Conservation (phyloP, 805 yeast species). For the Metschnikowia aberdeeniae region DNA sequence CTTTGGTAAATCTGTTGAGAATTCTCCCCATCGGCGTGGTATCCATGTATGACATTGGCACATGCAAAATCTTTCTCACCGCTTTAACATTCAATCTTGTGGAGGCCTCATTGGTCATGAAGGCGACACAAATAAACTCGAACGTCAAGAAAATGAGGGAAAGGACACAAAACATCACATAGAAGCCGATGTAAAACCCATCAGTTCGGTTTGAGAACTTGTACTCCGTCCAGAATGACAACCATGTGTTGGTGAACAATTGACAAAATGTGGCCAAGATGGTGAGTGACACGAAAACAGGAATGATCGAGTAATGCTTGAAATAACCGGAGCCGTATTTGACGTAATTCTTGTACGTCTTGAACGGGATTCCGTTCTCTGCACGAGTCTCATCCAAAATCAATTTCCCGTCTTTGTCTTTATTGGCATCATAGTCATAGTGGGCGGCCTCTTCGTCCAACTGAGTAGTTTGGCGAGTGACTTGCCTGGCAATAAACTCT, state of each 20-base stretch:
- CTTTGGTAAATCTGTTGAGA: conserved; percentile 81
- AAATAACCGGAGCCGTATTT: conserved; percentile 27
- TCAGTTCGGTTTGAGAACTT: conserved; percentile 45
- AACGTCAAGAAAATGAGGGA: conserved; percentile 40
- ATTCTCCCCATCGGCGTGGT: conserved; percentile 86
- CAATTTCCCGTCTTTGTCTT: conserved; percentile 16
- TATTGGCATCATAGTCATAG: conserved; percentile 26
- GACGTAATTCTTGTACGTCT: conserved; percentile 32
- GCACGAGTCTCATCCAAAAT: conserved; percentile 14
- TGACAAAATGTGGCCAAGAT: conserved; percentile 46
- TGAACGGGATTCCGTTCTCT: conserved; percentile 24
- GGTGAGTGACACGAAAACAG: conserved; percentile 17
- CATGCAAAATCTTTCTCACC: conserved; percentile 54
- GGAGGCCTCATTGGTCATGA: conserved; percentile 51
- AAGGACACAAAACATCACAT: conserved; percentile 56
- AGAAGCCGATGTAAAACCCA: conserved; percentile 70
- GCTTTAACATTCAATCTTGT: conserved; percentile 60
- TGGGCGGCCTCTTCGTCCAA: conserved; percentile 32
- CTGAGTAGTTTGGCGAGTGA: conserved; percentile 18
- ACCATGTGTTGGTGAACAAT: conserved; percentile 69
- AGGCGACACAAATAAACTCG: conserved; percentile 46
- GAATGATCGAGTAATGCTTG: conserved; percentile 20
- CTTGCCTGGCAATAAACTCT: conserved; percentile 11
- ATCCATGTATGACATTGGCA: conserved; percentile 82
- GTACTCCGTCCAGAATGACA: conserved; percentile 72